Base-by-base conservation (phyloP, 768 basidiomycete species). In the Clitopilus hobsonii region DNA sequence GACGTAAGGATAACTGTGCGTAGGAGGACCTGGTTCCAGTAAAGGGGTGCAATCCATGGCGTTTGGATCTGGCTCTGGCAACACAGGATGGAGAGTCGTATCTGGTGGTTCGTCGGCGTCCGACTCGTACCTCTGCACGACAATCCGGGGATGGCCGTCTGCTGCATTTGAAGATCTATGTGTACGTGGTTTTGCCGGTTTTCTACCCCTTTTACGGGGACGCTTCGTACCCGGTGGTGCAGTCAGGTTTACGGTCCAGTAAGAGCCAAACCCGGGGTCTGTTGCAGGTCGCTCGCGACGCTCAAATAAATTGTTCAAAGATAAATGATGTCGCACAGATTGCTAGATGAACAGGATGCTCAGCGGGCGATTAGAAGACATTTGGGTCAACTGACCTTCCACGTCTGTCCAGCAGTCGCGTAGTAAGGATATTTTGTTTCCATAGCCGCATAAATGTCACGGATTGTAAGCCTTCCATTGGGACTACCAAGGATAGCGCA, bases 141-240 rank as follows among this genome's bases (percentile, higher is more conserved):
- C 52, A 60, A 76, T 76, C 55, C 71, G 66, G 38, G 75, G 76
- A 22, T 75, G 64, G 14, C 74, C 77, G n/a, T n/a, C n/a, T n/a
- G n/a, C n/a, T n/a, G n/a, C n/a, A n/a, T n/a, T n/a, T n/a, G n/a
- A n/a, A n/a, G n/a, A n/a, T n/a, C n/a, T n/a, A n/a, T n/a, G n/a
- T n/a, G n/a, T n/a, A n/a, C n/a, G n/a, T n/a, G n/a, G 85, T 83
- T 55, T 77, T 81, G 7, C n/a, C n/a, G n/a, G n/a, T n/a, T 81
- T 69, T 18, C 86, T 78, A 23, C 88, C 88, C 54, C 90, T 82
- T 65, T 91, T 92, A 20, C 90, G 82, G 38, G 90, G 90, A 55
- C 90, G 82, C 70, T 92, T 92, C 1, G 89, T 91, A 20, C 90
- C 90, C 1, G 89, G 89, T 11, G 89, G 89, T n/a, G 90, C 90